phyloP scores from a whole-genome alignment of 192 early-diverging fungal species.

The Entomortierella beljakovae region DNA sequence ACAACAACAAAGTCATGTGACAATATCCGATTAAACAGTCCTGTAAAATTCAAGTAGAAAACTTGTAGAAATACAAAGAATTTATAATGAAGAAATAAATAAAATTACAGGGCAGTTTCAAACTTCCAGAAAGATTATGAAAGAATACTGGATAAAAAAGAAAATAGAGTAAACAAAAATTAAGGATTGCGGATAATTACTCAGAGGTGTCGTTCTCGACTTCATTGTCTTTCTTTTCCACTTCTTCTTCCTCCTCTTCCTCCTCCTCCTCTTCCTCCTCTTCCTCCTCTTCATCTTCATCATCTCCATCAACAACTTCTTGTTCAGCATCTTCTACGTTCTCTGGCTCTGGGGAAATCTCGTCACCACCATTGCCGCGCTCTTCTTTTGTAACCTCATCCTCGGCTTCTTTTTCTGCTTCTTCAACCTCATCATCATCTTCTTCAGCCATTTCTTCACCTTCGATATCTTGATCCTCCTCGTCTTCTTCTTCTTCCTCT shows the following conservation, averaged over 20 bases:
- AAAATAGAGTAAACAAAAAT: neutral
- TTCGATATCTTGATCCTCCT: neutral
- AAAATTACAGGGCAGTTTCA: too few species aligned
- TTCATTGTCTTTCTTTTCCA: neutral
- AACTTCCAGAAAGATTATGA: neutral
- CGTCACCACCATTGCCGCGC: neutral
- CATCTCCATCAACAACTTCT: constrained; percentile 18
- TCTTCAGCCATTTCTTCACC: neutral
- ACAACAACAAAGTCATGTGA: neutral
- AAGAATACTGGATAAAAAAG: neutral
- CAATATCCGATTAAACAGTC: too few species aligned
- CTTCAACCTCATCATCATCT: neutral
- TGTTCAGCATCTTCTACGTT: constrained; percentile 1
- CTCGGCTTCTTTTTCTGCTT: neutral
- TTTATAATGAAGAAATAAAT: neutral
- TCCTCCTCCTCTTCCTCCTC: constrained; percentile 11
- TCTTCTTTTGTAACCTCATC: neutral
- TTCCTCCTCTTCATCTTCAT: constrained; percentile 5
- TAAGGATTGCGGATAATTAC: neutral
- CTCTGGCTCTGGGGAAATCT: neutral
- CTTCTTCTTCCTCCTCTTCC: neutral
- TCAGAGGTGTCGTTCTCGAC: neutral
- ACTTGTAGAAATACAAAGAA: too few species aligned
- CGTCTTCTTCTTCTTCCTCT: constrained; percentile 11
- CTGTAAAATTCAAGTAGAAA: too few species aligned